Base-by-base conservation (phyloP, 345 rosid genomes). In the Eucalyptus decipiens region DNA sequence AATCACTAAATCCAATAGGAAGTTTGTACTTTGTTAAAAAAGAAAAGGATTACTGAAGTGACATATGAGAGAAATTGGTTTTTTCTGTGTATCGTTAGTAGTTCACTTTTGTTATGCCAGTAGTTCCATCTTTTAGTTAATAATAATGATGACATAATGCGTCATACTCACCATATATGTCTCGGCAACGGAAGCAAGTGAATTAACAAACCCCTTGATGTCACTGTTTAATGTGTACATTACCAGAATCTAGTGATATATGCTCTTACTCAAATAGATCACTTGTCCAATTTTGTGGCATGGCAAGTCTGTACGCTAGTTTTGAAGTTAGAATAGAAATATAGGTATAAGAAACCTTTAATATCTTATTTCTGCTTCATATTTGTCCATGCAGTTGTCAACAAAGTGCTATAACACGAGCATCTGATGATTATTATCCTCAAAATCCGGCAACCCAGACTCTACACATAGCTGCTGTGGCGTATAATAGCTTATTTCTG, bases 371-470 rank as follows among this genome's bases (percentile, higher is more conserved):
- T 52, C 72, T 34, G 32, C 30, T 86, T 87, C 69, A 87, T 76
- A 76, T 76, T 40, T 76, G 83, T 21, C 30, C 47, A 21, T 28
- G 72, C 93, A 95, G 95, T 60, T 90, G 94, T 58, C 94, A 92
- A 89, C 91, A 76, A 91, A 93, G 95, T 89, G 94, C 94, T 11
- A 90, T 92, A 48, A 91, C 95, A 16, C 88, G 92, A 90, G 96
- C 95, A 45, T 93, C 94, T 49, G 94, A 95, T 85, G 94, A 95
- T 90, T 94, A 92, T 93, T 95, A 91, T 81, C 96, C 95, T 19
- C 11, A 90, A 52, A 91, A 94, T 42, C 94, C 94, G 42, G 81
- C 90, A 50, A 91, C 96, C 56, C 93, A 92, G 92, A 93, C 94
- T 8, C 90, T 92, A 88, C 96, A 95, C 89, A 90, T 93, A 90